Evolutionary conservation across 345 rosid genomes (phyloP), one percentile per base, ranked within the genome.

Genomic region (Iberis pinnata): DNA sequence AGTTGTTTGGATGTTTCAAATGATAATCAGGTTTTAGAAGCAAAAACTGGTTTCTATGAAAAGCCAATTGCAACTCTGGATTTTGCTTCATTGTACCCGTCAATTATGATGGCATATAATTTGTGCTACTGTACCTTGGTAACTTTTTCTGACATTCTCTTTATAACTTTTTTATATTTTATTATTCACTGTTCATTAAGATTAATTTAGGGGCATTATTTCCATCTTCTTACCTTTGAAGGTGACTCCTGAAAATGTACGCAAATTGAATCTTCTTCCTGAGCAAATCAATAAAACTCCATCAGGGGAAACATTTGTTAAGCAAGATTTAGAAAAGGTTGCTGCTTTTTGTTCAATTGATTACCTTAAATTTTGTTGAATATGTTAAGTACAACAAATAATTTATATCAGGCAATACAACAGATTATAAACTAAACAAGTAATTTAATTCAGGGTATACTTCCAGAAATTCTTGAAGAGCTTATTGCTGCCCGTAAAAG

Each of bases 71-170:
- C 96, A 24, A 92, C 96, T 39, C 65, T 92, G 57, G 98, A 92
- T 83, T 92, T 88, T 73, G 96, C 98, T 52, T 92, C 98, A 58
- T 45, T 92, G 47, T 92, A 92, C 75, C 98, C 98, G 29, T 92
- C 96, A 26, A 92, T 92, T 69, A 92, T 92, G 98, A 92, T 88
- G 98, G 98, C 98, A 41, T 92, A 88, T 75, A 92, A 92, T 75
- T 66, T 92, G 43, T 92, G 98, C 64, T 92, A 88, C 75, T 84
- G 96, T 70, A 88, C 95, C 31, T 70, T 92, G 93, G 98, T 92
- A 66, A 70, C 50, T 64, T 42, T 71, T 39, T 49, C 53, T 44
- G 44, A 58, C 45, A 26, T 5, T 40, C 60, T 29, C 37, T 31
- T 49, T 46, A 18, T 18, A 29, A 45, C 8, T 59, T 39, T 12